A percentile compares a stretch with the other conserved stretches of the same genome.
These are phyloP conservation scores for Mortierella sp. DNA, from an alignment of 371 early-diverging fungal genomes.

Conservation along the genomic window DNA sequence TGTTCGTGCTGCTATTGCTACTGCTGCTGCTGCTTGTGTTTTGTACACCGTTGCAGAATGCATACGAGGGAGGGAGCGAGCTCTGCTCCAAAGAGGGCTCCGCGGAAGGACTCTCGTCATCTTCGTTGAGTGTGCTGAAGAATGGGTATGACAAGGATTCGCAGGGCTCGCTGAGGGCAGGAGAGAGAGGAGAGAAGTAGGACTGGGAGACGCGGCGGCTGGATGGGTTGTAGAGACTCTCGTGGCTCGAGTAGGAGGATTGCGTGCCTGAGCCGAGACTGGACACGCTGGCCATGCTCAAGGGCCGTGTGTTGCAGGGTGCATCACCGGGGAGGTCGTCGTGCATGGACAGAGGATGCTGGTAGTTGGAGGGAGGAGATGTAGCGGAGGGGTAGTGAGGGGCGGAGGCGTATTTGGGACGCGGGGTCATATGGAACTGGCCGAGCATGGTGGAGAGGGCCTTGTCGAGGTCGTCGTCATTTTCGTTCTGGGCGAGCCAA, in stretches of 20 bases:
- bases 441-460: constrained; percentile 46
- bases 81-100: constrained; percentile 3
- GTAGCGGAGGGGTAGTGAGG: background rate
- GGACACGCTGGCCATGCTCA: constrained; percentile 45
- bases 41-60: constrained; percentile 31
- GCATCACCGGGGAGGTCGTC: constrained; percentile 8
- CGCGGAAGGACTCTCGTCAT: constrained; percentile 11
- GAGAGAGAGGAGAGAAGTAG: constrained; percentile 37
- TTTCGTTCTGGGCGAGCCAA: constrained; percentile 23
- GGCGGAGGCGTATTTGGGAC: background rate
- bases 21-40: constrained; percentile 45
- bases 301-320: constrained; percentile 19
- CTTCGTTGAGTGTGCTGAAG: constrained; percentile 25
- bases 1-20: no score
- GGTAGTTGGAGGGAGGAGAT: constrained; percentile 5
- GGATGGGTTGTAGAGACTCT: constrained; percentile 9
- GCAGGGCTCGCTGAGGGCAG: constrained; percentile 26
- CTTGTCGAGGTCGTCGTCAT: constrained; percentile 39
- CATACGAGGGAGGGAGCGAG: constrained; percentile 21
- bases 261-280: constrained; percentile 27
- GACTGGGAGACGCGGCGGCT: constrained; percentile 47
- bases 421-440: constrained; percentile 19
- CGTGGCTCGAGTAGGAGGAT: constrained; percentile 26
- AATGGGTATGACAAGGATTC: constrained; percentile 13
- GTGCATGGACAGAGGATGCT: constrained; percentile 24